These are phyloP conservation scores for Priceomyces medius DNA, from an alignment of 805 yeast genomes.

Conservation along the genomic window DNA sequence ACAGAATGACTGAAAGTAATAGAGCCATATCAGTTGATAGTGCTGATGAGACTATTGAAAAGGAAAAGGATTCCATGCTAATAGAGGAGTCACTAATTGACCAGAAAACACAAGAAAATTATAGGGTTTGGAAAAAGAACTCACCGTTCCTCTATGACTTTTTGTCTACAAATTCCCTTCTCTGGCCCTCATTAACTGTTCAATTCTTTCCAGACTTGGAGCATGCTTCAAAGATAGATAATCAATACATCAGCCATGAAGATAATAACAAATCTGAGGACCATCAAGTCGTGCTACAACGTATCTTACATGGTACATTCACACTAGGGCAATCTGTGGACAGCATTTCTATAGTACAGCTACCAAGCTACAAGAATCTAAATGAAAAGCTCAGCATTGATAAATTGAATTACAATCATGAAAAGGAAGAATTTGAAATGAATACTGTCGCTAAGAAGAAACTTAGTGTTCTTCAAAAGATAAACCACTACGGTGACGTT, in stretches of 20 bases:
- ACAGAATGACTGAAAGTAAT: not conserved
- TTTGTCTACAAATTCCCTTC: slow-evolving; percentile 36
- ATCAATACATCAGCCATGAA: slow-evolving; percentile 1
- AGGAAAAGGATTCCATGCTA: not conserved
- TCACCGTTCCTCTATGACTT: slow-evolving; percentile 44
- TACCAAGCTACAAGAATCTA: slow-evolving; percentile 29
- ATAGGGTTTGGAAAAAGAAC: slow-evolving; percentile 45
- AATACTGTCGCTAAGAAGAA: slow-evolving; percentile 26
- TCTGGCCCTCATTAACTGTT: slow-evolving; percentile 45
- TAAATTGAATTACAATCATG: slow-evolving; percentile 34
- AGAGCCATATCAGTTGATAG: not conserved
- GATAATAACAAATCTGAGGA: slow-evolving; percentile 2
- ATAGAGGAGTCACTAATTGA: slow-evolving; percentile 23
- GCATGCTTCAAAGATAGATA: slow-evolving; percentile 5
- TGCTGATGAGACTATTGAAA: not conserved
- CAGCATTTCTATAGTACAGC: slow-evolving; percentile 37
- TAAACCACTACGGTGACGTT: slow-evolving; percentile 70
- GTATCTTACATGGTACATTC: slow-evolving; percentile 61
- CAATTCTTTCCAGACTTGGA: slow-evolving; percentile 44
- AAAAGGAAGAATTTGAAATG: slow-evolving; percentile 41
- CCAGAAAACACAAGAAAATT: slow-evolving; percentile 29
- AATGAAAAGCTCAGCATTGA: slow-evolving; percentile 38
- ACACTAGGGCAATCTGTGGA: slow-evolving; percentile 61
- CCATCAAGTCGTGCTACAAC: slow-evolving; percentile 20
- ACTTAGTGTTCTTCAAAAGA: slow-evolving; percentile 49